phyloP scores from a whole-genome alignment of 2,329 filamentous ascomycete genomes.

The Talaromyces sp. region DNA sequence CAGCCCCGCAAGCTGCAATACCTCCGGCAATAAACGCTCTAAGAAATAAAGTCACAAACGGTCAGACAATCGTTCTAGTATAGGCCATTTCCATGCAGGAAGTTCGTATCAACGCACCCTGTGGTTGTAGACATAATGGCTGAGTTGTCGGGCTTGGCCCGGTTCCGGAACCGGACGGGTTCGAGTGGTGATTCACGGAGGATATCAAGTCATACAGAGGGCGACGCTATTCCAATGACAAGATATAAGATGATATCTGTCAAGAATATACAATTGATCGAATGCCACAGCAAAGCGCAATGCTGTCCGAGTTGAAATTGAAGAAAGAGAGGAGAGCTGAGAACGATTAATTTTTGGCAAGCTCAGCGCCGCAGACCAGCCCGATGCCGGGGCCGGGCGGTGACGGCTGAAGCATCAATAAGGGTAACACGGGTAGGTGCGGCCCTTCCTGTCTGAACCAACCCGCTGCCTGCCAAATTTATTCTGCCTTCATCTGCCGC shows the following conservation, averaged over 20 bases:
- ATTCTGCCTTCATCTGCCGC: slow-evolving; percentile 18
- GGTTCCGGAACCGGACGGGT: slow-evolving; percentile 5
- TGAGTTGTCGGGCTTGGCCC: slow-evolving; percentile 8
- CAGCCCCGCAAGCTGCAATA: slow-evolving; percentile 93
- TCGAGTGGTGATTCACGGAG: background rate
- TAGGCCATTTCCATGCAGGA: background rate
- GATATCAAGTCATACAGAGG: slow-evolving; percentile 5
- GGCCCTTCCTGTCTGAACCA: background rate
- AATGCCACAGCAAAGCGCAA: background rate
- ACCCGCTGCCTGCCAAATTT: background rate
- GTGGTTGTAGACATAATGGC: slow-evolving; percentile 55
- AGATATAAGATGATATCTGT: background rate
- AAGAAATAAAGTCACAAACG: background rate
- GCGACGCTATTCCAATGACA: background rate
- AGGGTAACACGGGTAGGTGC: background rate
- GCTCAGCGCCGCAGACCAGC: background rate
- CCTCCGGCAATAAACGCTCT: slow-evolving; percentile 93
- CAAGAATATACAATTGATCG: background rate
- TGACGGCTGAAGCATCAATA: slow-evolving; percentile 6
- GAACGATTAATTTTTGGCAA: background rate
- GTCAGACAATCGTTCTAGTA: background rate
- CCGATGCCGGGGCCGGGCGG: slow-evolving; percentile 14
- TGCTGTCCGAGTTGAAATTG: background rate
- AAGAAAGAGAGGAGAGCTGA: background rate
- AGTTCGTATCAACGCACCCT: slow-evolving; percentile 40